Evolutionary conservation across 345 rosid genomes (phyloP).

Genomic region (Melastoma malabathricum): DNA sequence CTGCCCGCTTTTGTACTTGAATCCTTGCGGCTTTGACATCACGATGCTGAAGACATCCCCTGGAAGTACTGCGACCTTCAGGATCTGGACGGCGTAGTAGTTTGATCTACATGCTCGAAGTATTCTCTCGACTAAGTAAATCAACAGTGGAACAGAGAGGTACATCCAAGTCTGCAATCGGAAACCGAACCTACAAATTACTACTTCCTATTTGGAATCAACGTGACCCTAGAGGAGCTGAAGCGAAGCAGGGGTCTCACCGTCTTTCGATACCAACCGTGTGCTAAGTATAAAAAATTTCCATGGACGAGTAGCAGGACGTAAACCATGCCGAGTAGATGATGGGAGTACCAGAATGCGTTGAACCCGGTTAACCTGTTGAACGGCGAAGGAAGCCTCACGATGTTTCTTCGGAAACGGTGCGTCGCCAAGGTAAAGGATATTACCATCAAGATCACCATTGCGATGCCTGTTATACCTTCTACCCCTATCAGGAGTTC

Average conservation of each 20-base stretch:
- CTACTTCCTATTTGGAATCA: background rate
- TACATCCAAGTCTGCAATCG: conserved; percentile 91
- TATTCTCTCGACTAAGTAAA: conserved; percentile 63
- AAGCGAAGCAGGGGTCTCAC: conserved; percentile 25
- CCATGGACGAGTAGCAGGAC: conserved; percentile 70
- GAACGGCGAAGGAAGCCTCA: conserved; percentile 68
- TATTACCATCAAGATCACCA: conserved; percentile 55
- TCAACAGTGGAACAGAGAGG: conserved; percentile 58
- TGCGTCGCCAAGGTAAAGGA: conserved; percentile 66
- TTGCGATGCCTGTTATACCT: conserved; percentile 64
- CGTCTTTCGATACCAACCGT: conserved; percentile 58
- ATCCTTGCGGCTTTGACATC: conserved; percentile 87
- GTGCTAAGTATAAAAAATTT: conserved; percentile 48
- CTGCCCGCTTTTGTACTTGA: conserved; percentile 89
- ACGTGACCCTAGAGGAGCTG: background rate
- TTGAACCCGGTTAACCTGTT: conserved; percentile 81
- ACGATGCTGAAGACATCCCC: conserved; percentile 72
- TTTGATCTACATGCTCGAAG: conserved; percentile 68
- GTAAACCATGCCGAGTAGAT: conserved; percentile 68
- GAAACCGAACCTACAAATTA: conserved; percentile 2
- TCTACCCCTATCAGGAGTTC: conserved; percentile 50
- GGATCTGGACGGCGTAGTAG: conserved; percentile 52
- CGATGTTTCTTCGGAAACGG: conserved; percentile 45
- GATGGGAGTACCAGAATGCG: conserved; percentile 98
- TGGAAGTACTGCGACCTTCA: conserved; percentile 79